phyloP scores from a whole-genome alignment of 73 alveolate genomes.

The Blepharisma japonicum region DNA sequence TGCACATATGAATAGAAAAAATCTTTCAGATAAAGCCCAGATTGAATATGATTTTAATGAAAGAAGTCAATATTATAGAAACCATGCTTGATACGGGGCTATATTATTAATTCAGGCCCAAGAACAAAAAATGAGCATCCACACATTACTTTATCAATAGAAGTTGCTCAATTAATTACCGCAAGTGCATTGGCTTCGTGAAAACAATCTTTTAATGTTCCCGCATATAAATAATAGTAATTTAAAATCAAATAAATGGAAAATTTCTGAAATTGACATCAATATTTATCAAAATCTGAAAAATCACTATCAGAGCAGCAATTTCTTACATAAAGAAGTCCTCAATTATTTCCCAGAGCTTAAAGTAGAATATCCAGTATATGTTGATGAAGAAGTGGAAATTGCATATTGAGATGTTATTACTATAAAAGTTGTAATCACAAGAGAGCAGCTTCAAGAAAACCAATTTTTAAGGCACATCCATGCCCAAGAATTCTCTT shows the following conservation, averaged over 20 bases:
- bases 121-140: constrained; percentile 26
- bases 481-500: constrained; percentile 60
- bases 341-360: constrained; percentile 51
- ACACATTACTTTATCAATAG: not conserved
- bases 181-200: constrained; percentile 56
- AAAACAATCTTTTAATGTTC: constrained; percentile 58
- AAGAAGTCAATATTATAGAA: not conserved
- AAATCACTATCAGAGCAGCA: constrained; percentile 29
- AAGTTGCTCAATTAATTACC: constrained; percentile 57
- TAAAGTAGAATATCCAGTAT: constrained; percentile 46
- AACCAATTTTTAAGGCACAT: constrained; percentile 44
- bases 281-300: constrained; percentile 38
- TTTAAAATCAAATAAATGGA: constrained; percentile 38
- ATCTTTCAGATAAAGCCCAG: not conserved
- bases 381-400: constrained; percentile 68
- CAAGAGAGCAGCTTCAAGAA: constrained; percentile 44
- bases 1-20: constrained; percentile 20
- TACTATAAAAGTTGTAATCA: constrained; percentile 47
- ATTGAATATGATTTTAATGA: not conserved
- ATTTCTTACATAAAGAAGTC: constrained; percentile 50
- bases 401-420: constrained; percentile 59
- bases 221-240: constrained; percentile 60
- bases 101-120: not conserved
- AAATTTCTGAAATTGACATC: constrained; percentile 37
- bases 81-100: not conserved